phyloP scores from a whole-genome alignment of 257 asterid species.

The Solanum sparsipilum region DNA sequence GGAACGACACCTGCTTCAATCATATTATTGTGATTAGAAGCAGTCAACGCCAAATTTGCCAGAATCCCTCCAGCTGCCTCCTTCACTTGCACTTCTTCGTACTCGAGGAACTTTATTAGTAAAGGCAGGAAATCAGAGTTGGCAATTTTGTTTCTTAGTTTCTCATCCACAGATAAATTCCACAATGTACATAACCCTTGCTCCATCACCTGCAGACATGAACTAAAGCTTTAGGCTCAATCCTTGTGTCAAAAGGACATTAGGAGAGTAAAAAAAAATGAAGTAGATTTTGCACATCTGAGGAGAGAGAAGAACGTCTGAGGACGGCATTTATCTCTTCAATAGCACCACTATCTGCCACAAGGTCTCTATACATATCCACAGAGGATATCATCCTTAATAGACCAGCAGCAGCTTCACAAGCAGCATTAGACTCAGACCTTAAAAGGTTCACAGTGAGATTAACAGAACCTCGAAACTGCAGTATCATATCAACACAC shows the following conservation, averaged over 20 bases:
- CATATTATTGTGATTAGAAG: conserved; percentile 49
- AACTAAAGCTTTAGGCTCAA: conserved; percentile 10
- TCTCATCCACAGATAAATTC: conserved; percentile 81
- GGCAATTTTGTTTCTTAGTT: conserved; percentile 38
- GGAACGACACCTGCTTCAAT: conserved; percentile 77
- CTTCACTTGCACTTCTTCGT: conserved; percentile 52
- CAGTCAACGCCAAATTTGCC: conserved; percentile 57
- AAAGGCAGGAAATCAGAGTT: conserved; percentile 49
- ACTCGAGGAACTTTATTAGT: conserved; percentile 56
- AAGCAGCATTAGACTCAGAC: conserved; percentile 55
- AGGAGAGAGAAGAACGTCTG: conserved; percentile 45
- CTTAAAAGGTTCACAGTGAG: conserved; percentile 70
- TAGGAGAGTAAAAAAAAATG: not conserved
- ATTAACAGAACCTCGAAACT: conserved; percentile 47
- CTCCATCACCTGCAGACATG: conserved; percentile 66
- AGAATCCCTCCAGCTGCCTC: conserved; percentile 73
- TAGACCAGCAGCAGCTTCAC: conserved; percentile 89
- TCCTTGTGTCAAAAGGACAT: conserved; percentile 1
- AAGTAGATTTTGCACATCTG: conserved; percentile 29
- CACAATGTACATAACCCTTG: conserved; percentile 59
- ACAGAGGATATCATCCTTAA: conserved; percentile 51
- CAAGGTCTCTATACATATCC: conserved; percentile 50
- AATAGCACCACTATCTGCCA: conserved; percentile 71
- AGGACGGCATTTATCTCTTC: conserved; percentile 64
- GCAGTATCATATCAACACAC: conserved; percentile 61